These are phyloP conservation scores for Chaetomium cochliodes DNA, from an alignment of 495 filamentous ascomycete species.

Conservation along the genomic window DNA sequence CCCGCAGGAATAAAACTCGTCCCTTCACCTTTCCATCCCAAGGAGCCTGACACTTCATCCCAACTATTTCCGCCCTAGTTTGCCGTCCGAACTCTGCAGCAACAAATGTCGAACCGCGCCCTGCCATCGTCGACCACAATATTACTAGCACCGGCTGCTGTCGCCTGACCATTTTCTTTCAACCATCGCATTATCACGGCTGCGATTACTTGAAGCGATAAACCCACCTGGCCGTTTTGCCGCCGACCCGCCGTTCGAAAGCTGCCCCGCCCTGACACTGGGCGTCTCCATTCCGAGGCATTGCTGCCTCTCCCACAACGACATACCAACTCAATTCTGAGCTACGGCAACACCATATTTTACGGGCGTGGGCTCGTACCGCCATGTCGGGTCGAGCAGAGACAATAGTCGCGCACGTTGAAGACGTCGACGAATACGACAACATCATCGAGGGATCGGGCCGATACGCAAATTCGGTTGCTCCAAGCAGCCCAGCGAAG, in stretches of 20 bases:
- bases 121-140: neutral
- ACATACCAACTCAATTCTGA: constrained; percentile 5
- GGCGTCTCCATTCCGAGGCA: constrained; percentile 34
- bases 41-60: constrained; percentile 33
- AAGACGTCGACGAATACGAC: constrained; percentile 50
- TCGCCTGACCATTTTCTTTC: constrained; percentile 14
- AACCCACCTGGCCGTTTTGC: constrained; percentile 4
- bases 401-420: constrained; percentile 44
- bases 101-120: neutral
- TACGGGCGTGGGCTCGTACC: constrained; percentile 29
- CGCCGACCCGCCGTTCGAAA: constrained; percentile 10
- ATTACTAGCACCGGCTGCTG: constrained; percentile 11
- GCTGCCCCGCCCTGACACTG: constrained; percentile 25
- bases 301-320: constrained; percentile 32
- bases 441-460: constrained; percentile 41
- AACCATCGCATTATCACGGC: constrained; percentile 8
- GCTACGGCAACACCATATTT: constrained; percentile 18
- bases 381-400: constrained; percentile 34
- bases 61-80: constrained; percentile 30
- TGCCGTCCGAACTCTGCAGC: constrained; percentile 20
- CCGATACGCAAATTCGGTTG: constrained; percentile 40
- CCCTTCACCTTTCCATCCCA: constrained; percentile 34
- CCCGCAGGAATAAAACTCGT: constrained; percentile 43
- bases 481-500: constrained; percentile 42
- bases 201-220: constrained; percentile 8